Evolutionary conservation across 1,284 basidiomycete genomes (phyloP), one percentile per base, ranked within the genome.

Genomic region (Malassezia arunalokei): DNA sequence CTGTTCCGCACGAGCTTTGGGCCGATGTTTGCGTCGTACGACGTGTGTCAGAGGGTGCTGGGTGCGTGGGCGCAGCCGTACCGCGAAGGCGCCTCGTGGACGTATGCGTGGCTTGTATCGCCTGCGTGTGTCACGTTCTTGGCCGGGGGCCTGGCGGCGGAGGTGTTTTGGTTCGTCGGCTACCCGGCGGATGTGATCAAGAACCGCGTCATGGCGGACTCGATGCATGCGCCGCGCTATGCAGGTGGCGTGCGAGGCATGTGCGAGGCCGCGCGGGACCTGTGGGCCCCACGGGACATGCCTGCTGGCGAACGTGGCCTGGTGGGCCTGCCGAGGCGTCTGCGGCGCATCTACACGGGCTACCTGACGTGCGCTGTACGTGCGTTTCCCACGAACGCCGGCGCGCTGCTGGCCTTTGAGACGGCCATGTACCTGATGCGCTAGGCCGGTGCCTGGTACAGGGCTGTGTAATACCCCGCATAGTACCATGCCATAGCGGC

Each of bases 101-200:
- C 38, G 78, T 80, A 39, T 31, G 49, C 38, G 29, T 51, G 47
- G 56, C 49, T 84, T 79, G 78, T 84, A 64, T 80, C 77, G 58
- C 80, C 79, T 15, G 81, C 80, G 3, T 73, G 78, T 8, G 79
- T 83, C 5, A 85, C 82, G 58, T 85, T 86, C 68, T 68, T 85
- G 14, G 79, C 83, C 2, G 84, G 84, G 20, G 73, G 69, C 0
- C 38, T 75, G 2, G 64, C 58, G 1, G 70, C 73, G 17, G 74
- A 75, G 44, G 47, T 70, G 3, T 76, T 73, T 50, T 75, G 75
- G 75, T 49, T 79, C 15, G 80, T 82, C 74, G 83, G 80, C 15
- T 84, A 85, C 43, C 83, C 84, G 0, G 80, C 82, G 28, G 85
- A 87, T 71, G 84, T 83, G 63, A 76, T 85, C 56, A 87, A 87